Conservation (phyloP, 441 rosid genomes). For the Adansonia gregorii region DNA sequence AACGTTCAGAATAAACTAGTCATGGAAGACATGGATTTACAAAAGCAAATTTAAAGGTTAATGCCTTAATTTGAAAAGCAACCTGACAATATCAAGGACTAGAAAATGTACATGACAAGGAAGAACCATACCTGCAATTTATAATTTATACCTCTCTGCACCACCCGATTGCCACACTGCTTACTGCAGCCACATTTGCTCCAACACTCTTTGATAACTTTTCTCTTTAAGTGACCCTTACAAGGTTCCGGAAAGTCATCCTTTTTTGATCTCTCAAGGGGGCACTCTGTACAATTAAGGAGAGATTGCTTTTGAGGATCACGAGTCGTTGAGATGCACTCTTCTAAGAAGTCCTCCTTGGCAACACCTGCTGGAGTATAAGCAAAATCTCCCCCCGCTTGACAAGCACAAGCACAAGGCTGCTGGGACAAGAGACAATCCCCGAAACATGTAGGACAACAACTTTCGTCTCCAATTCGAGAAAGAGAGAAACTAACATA, state of each 20-base stretch:
- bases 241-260: slow-evolving; percentile 66
- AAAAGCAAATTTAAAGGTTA: slow-evolving; percentile 13
- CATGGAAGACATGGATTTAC: not conserved
- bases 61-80: slow-evolving; percentile 3
- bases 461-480: slow-evolving; percentile 53
- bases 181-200: slow-evolving; percentile 79
- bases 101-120: slow-evolving; percentile 1
- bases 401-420: slow-evolving; percentile 63
- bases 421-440: slow-evolving; percentile 63
- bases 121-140: slow-evolving; percentile 67
- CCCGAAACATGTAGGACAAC: slow-evolving; percentile 68
- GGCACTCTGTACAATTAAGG: slow-evolving; percentile 66
- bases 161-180: slow-evolving; percentile 84
- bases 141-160: slow-evolving; percentile 78
- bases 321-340: slow-evolving; percentile 59
- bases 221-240: slow-evolving; percentile 85
- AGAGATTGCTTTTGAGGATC: slow-evolving; percentile 55
- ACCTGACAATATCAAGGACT: slow-evolving; percentile 11
- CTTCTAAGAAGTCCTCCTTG: slow-evolving; percentile 61
- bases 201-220: slow-evolving; percentile 85
- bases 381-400: slow-evolving; percentile 47
- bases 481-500: slow-evolving; percentile 61
- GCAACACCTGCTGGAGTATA: slow-evolving; percentile 66
- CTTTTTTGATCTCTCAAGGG: slow-evolving; percentile 64
- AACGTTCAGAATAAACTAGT: slow-evolving; percentile 28